A percentile compares a stretch with the other conserved stretches of the same genome.
phyloP scores from a whole-genome alignment of 345 rosid species.

The Hibiscus tridactylites region DNA sequence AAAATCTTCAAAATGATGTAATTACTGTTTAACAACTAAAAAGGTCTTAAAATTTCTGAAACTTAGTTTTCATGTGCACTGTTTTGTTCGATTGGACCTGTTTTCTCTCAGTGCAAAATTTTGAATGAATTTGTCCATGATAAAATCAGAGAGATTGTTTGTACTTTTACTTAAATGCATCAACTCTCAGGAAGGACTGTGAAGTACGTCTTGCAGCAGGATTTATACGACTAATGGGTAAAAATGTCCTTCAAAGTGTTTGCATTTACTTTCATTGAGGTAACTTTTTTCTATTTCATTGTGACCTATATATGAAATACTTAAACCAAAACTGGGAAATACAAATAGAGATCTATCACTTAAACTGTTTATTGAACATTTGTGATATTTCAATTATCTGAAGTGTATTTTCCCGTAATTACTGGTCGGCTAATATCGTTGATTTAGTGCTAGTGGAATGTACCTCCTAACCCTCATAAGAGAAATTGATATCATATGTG shows the following conservation, averaged over 20 bases:
- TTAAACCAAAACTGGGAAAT: not conserved
- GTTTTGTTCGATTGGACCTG: not conserved
- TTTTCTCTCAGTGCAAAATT: not conserved
- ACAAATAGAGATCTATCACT: not conserved
- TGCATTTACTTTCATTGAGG: slow-evolving; percentile 85
- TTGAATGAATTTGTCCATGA: not conserved
- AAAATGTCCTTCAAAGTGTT: slow-evolving; percentile 86
- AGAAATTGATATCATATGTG: too few relatives aligned
- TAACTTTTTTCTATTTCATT: slow-evolving; percentile 13
- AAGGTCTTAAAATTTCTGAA: slow-evolving; percentile 37
- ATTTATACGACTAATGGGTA: slow-evolving; percentile 71
- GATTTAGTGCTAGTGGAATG: too few relatives aligned
- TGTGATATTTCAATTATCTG: not conserved
- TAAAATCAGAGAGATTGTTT: slow-evolving; percentile 6
- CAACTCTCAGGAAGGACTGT: slow-evolving; percentile 74
- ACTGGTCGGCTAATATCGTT: too few relatives aligned
- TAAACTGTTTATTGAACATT: not conserved
- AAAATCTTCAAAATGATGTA: slow-evolving; percentile 73
- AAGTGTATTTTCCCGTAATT: too few relatives aligned
- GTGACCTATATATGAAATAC: not conserved
- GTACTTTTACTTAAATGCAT: slow-evolving; percentile 14
- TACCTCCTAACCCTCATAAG: too few relatives aligned
- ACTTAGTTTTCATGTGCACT: not conserved
- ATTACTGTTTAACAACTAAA: slow-evolving; percentile 65
- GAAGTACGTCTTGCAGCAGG: slow-evolving; percentile 91